Evolutionary conservation across 371 early-diverging fungal species (phyloP).

Genomic region (Nematocida sp.): DNA sequence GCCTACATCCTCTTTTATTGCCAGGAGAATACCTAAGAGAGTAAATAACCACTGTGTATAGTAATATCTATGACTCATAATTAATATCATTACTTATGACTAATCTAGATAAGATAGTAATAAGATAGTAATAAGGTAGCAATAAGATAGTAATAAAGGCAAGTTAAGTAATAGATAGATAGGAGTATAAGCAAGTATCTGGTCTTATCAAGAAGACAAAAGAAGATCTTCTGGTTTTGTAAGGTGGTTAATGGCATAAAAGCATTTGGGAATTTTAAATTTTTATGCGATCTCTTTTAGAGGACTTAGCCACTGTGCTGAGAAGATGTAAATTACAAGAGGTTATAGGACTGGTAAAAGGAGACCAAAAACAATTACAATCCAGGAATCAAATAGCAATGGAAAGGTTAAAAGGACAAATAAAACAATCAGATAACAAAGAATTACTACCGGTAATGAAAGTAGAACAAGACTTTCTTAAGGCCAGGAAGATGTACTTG

Average conservation of each 20-base stretch:
- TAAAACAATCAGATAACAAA: background rate
- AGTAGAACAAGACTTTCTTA: slow-evolving; percentile 25
- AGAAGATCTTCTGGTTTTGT: too few species aligned
- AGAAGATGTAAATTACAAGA: slow-evolving; percentile 22
- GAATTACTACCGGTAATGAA: background rate
- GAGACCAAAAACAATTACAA: background rate
- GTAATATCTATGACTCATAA: background rate
- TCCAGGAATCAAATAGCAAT: slow-evolving; percentile 13
- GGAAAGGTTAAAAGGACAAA: slow-evolving; percentile 15
- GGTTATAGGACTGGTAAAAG: background rate
- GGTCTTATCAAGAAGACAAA: too few species aligned
- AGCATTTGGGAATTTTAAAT: background rate
- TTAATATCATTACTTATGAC: background rate
- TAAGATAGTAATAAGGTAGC: too few species aligned
- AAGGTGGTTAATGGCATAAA: too few species aligned
- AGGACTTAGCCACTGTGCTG: slow-evolving; percentile 8
- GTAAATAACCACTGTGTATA: background rate
- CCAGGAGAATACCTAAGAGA: background rate
- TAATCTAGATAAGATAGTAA: too few species aligned
- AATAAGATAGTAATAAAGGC: too few species aligned
- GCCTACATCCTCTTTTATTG: slow-evolving; percentile 43
- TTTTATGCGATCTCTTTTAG: background rate
- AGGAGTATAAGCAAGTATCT: too few species aligned
- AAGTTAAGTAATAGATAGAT: too few species aligned
- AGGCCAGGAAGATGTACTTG: slow-evolving; percentile 7